These are phyloP conservation scores for Eudorina sp. DNA, from an alignment of 139 green algal genomes.

Conservation along the genomic window DNA sequence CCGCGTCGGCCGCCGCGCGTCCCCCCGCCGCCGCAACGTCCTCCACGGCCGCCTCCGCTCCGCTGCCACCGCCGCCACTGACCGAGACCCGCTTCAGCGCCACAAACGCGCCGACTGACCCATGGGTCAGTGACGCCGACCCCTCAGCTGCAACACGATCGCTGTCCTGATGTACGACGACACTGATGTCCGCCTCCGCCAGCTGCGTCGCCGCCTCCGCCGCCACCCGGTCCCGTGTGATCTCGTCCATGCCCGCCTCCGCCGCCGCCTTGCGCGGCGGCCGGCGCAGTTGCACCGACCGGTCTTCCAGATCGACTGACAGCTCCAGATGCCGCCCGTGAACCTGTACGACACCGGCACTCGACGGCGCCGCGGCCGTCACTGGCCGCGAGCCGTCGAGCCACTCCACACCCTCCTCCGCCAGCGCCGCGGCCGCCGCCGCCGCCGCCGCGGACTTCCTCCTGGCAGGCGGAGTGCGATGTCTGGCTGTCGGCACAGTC, in stretches of 20 bases:
- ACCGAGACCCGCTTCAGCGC: neutral
- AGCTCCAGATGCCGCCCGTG: neutral
- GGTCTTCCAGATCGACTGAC: neutral
- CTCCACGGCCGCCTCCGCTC: neutral
- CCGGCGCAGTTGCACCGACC: slow-evolving; percentile 31
- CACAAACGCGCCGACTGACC: neutral
- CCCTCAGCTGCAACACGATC: neutral
- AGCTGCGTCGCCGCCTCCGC: neutral
- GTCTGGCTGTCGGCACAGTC: no score
- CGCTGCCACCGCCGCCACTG: neutral
- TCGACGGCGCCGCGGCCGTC: neutral
- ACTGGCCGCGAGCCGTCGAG: neutral
- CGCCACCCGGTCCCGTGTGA: neutral
- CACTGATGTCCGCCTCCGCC: neutral
- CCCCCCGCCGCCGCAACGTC: neutral
- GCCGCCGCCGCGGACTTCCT: neutral
- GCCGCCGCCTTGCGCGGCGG: neutral
- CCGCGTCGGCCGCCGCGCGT: neutral
- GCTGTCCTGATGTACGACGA: neutral
- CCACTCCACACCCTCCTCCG: slow-evolving; percentile 27
- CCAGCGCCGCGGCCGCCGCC: neutral
- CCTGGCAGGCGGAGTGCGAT: no score
- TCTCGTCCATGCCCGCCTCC: neutral
- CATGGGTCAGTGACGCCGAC: neutral
- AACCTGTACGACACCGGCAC: no score